Conservation (phyloP, 306 rosid species). For the Inga oerstediana region DNA sequence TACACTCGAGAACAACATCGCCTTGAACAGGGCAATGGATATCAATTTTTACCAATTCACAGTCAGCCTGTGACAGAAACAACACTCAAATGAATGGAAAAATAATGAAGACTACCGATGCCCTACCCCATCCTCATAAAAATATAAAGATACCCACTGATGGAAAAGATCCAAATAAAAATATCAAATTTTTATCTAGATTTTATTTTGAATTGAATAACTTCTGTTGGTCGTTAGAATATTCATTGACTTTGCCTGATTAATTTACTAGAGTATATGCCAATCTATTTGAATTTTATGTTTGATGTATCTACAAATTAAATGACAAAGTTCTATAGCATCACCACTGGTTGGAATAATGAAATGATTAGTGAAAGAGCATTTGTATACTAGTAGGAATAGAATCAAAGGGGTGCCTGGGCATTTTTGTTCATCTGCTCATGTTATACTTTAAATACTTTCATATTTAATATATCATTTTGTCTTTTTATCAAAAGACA, state of each 20-base stretch:
- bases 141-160: background rate
- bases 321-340: constrained; percentile 5
- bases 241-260: constrained; percentile 3
- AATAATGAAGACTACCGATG: background rate
- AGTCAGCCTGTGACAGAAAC: constrained; percentile 68
- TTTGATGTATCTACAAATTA: constrained; percentile 2
- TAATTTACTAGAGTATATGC: background rate
- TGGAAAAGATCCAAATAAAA: background rate
- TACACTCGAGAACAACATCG: constrained; percentile 95
- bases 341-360: background rate
- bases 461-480: too few relatives aligned
- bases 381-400: constrained; percentile 20
- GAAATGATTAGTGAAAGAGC: constrained; percentile 23
- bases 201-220: constrained; percentile 12
- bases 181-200: background rate
- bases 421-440: too few relatives aligned
- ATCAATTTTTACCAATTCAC: constrained; percentile 90
- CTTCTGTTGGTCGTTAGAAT: background rate
- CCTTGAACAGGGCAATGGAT: constrained; percentile 95
- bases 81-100: constrained; percentile 18
- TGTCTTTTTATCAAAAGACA: too few relatives aligned
- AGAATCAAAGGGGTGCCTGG: background rate
- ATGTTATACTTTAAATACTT: too few relatives aligned
- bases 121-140: background rate
- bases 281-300: background rate